phyloP scores from a whole-genome alignment of 345 rosid species.

The Salix caprea region DNA sequence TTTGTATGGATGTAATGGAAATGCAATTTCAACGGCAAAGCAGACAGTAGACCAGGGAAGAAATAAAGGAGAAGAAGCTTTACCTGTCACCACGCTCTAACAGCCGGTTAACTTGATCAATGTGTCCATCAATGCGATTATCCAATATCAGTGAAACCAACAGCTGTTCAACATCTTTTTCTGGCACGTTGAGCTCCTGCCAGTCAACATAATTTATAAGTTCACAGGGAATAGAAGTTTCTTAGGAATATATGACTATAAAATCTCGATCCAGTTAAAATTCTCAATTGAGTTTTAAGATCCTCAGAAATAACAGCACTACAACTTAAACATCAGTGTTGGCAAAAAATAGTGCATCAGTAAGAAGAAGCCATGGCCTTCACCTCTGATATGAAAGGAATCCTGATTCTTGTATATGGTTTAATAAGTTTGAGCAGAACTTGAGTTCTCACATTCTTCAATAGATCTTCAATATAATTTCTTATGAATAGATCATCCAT shows the following conservation, averaged over 20 bases:
- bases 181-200: conserved; percentile 93
- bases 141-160: conserved; percentile 86
- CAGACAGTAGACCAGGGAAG: not conserved
- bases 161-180: conserved; percentile 87
- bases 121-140: conserved; percentile 89
- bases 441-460: conserved; percentile 97
- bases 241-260: not conserved
- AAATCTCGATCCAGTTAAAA: not conserved
- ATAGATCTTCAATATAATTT: conserved; percentile 92
- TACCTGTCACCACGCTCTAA: conserved; percentile 90
- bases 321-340: not conserved
- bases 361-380: conserved; percentile 1
- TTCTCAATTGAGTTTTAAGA: not conserved
- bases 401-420: conserved; percentile 88
- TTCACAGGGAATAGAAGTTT: not conserved
- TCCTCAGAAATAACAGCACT: not conserved
- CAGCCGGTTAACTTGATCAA: conserved; percentile 90
- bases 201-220: conserved; percentile 2
- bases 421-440: conserved; percentile 95
- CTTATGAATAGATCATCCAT: conserved; percentile 98
- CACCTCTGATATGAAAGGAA: conserved; percentile 88
- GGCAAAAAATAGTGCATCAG: not conserved
- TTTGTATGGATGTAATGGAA: not conserved
- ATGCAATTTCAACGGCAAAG: not conserved
- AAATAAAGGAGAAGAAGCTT: not conserved